A percentile compares a stretch with the other conserved stretches of the same genome.
phyloP scores from a whole-genome alignment of 192 early-diverging fungal species.

The Umbelopsis sp. region DNA sequence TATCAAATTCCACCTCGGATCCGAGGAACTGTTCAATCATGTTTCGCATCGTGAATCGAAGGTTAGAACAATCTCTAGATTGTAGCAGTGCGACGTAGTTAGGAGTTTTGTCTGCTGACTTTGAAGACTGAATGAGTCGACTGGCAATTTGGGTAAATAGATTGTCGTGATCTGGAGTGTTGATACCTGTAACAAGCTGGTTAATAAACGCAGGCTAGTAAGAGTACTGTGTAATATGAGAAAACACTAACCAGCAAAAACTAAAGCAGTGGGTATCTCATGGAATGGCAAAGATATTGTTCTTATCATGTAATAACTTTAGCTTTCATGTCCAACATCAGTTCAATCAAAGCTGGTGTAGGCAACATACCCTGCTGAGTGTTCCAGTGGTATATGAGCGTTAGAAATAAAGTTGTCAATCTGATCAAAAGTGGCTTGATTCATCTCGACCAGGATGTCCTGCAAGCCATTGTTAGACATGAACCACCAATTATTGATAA shows the following conservation, averaged over 20 bases:
- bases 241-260: conserved; percentile 60
- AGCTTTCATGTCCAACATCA: neutral
- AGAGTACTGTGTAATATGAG: neutral
- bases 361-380: conserved; percentile 2
- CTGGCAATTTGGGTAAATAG: conserved; percentile 69
- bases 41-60: conserved; percentile 60
- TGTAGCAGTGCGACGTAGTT: conserved; percentile 68
- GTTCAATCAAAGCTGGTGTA: neutral
- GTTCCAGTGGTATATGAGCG: conserved; percentile 49
- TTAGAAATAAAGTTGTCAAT: conserved; percentile 64
- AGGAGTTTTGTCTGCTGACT: neutral
- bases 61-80: conserved; percentile 67
- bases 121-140: conserved; percentile 32
- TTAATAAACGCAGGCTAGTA: neutral
- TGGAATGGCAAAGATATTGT: conserved; percentile 57
- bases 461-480: conserved; percentile 17
- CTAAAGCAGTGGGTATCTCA: conserved; percentile 73
- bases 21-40: conserved; percentile 74
- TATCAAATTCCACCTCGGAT: conserved; percentile 20
- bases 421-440: conserved; percentile 55
- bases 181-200: conserved; percentile 51
- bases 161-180: conserved; percentile 75
- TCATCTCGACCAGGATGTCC: conserved; percentile 59
- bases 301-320: conserved; percentile 24
- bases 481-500: neutral